Evolutionary conservation across 2,329 filamentous ascomycete species (phyloP).

Genomic region (Ophidiomyces ophidiicola): DNA sequence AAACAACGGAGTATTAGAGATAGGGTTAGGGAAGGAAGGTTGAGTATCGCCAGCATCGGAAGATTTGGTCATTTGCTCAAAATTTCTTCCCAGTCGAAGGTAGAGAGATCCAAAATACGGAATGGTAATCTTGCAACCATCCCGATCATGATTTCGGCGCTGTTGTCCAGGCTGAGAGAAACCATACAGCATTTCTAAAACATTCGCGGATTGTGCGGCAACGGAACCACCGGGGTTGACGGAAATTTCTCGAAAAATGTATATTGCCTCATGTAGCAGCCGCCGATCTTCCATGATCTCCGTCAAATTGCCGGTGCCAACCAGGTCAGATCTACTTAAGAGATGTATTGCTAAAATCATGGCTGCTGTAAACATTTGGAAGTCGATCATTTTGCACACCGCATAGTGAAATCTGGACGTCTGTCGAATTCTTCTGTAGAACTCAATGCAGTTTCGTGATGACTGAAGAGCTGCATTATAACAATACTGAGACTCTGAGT

Average conservation of each 20-base stretch:
- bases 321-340: conserved; percentile 25
- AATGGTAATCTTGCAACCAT: conserved; percentile 31
- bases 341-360: conserved; percentile 36
- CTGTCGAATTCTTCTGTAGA: conserved; percentile 28
- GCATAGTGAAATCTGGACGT: conserved; percentile 13
- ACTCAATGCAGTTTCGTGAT: conserved; percentile 30
- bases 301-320: conserved; percentile 24
- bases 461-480: conserved; percentile 31
- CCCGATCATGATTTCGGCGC: not conserved
- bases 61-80: conserved; percentile 15
- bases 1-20: not conserved
- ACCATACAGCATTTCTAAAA: conserved; percentile 28
- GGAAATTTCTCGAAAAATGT: conserved; percentile 25
- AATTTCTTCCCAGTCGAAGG: conserved; percentile 26
- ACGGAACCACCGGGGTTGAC: conserved; percentile 30
- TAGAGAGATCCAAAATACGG: conserved; percentile 38
- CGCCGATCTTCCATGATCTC: conserved; percentile 29
- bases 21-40: not conserved
- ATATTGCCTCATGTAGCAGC: conserved; percentile 24
- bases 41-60: not conserved
- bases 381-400: conserved; percentile 39
- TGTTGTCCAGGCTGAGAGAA: not conserved
- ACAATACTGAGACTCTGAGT: conserved; percentile 31
- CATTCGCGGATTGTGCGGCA: conserved; percentile 32
- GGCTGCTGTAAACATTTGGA: conserved; percentile 37